phyloP scores from a whole-genome alignment of 306 rosid species.

The Carpinus viminea region DNA sequence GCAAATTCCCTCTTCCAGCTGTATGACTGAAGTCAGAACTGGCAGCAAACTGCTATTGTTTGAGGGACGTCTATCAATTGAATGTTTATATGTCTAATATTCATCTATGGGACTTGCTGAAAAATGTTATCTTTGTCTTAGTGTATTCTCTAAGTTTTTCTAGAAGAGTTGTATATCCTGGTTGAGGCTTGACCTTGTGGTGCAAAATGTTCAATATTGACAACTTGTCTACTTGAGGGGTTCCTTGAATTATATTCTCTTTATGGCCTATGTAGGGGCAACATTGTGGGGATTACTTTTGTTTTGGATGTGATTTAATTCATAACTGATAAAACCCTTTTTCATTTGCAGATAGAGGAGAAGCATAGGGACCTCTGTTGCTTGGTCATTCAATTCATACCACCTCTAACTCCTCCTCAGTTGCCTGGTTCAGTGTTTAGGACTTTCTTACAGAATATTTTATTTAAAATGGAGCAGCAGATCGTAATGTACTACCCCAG shows the following conservation, averaged over 20 bases:
- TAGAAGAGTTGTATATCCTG: neutral
- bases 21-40: neutral
- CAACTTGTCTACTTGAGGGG: conserved; percentile 3
- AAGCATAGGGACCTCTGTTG: conserved; percentile 93
- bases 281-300: conserved; percentile 5
- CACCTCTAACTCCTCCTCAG: conserved; percentile 79
- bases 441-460: conserved; percentile 73
- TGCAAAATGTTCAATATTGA: neutral
- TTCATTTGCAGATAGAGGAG: conserved; percentile 78
- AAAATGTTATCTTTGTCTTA: neutral
- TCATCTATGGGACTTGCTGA: too few relatives aligned
- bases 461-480: conserved; percentile 88
- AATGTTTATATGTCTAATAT: neutral
- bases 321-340: conserved; percentile 8
- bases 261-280: conserved; percentile 13
- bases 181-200: neutral
- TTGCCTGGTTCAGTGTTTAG: conserved; percentile 92
- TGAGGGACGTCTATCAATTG: neutral
- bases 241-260: neutral
- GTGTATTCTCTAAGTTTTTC: neutral
- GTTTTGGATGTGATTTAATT: conserved; percentile 19
- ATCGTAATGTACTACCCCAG: conserved; percentile 72
- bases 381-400: conserved; percentile 90
- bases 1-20: too few relatives aligned
- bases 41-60: conserved; percentile 2